Evolutionary conservation across 176 grass and related monocot species (phyloP).

Genomic region (Thalia dealbata): DNA sequence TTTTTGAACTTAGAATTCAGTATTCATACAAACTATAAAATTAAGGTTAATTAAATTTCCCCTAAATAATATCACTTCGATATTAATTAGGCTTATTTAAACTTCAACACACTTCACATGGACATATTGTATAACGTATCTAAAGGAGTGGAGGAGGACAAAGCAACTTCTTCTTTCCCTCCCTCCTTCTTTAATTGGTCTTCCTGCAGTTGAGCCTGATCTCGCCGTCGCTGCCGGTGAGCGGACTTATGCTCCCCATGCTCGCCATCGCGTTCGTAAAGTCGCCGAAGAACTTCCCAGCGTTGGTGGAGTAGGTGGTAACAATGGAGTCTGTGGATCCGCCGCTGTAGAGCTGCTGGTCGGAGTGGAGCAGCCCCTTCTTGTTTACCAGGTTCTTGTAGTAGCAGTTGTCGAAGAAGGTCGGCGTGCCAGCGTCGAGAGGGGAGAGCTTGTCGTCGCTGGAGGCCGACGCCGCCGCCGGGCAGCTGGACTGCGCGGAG

Average conservation of each 20-base stretch:
- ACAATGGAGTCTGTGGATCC: conserved; percentile 51
- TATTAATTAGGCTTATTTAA: background rate
- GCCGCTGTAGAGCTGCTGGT: conserved; percentile 58
- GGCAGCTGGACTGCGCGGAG: conserved; percentile 31
- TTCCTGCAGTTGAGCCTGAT: conserved; percentile 63
- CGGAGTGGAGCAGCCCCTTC: conserved; percentile 74
- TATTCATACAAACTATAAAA: background rate
- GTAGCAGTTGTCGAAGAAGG: conserved; percentile 79
- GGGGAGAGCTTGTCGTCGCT: conserved; percentile 43
- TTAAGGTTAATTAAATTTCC: background rate
- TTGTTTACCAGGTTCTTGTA: conserved; percentile 51
- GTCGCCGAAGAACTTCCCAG: conserved; percentile 48
- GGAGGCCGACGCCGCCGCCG: background rate
- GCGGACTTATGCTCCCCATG: conserved; percentile 59
- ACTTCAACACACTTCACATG: background rate
- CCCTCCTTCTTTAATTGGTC: conserved; percentile 14
- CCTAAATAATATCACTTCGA: background rate
- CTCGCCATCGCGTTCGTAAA: conserved; percentile 65
- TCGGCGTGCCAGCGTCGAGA: conserved; percentile 46
- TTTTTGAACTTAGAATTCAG: too few species aligned
- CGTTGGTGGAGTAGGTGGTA: conserved; percentile 34
- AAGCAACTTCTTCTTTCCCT: background rate
- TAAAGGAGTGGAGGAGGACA: conserved; percentile 1
- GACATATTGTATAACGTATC: background rate
- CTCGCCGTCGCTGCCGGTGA: conserved; percentile 51